Conservation (phyloP, 768 basidiomycete genomes). For the Lactarius tabidus region DNA sequence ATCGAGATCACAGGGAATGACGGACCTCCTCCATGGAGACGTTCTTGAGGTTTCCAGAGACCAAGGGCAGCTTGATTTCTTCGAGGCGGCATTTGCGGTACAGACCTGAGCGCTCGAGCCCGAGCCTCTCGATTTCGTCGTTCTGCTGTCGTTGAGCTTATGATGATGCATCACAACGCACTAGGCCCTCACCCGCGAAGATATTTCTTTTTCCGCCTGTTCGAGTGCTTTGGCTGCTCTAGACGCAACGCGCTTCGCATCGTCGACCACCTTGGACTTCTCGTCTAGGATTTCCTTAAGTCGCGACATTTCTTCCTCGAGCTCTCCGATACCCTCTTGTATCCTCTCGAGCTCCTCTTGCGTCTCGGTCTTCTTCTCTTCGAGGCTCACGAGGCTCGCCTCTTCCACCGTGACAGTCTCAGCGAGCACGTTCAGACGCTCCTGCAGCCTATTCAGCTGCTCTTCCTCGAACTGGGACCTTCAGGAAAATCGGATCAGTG, state of each 20-base stretch:
- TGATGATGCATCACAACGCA: slow-evolving; percentile 29
- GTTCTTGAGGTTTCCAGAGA: slow-evolving; percentile 70
- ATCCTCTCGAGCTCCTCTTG: slow-evolving; percentile 57
- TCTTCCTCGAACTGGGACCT: slow-evolving; percentile 83
- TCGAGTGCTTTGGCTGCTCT: slow-evolving; percentile 78
- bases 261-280: slow-evolving; percentile 68
- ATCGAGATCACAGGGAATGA: not conserved
- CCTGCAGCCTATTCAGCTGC: slow-evolving; percentile 59
- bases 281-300: slow-evolving; percentile 67
- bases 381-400: slow-evolving; percentile 48
- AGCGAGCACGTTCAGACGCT: slow-evolving; percentile 56
- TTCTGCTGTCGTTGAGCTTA: slow-evolving; percentile 41
- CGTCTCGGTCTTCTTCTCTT: slow-evolving; percentile 50
- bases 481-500: not conserved
- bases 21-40: slow-evolving; percentile 94
- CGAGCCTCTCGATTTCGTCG: slow-evolving; percentile 88
- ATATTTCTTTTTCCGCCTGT: slow-evolving; percentile 87
- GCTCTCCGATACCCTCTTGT: slow-evolving; percentile 49
- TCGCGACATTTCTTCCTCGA: slow-evolving; percentile 58
- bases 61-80: slow-evolving; percentile 79
- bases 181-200: slow-evolving; percentile 55
- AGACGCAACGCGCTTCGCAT: slow-evolving; percentile 62
- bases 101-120: slow-evolving; percentile 76
- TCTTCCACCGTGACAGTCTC: slow-evolving; percentile 50
- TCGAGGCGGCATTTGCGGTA: slow-evolving; percentile 94